phyloP scores from a whole-genome alignment of 306 rosid species.

The Alnus rubra region DNA sequence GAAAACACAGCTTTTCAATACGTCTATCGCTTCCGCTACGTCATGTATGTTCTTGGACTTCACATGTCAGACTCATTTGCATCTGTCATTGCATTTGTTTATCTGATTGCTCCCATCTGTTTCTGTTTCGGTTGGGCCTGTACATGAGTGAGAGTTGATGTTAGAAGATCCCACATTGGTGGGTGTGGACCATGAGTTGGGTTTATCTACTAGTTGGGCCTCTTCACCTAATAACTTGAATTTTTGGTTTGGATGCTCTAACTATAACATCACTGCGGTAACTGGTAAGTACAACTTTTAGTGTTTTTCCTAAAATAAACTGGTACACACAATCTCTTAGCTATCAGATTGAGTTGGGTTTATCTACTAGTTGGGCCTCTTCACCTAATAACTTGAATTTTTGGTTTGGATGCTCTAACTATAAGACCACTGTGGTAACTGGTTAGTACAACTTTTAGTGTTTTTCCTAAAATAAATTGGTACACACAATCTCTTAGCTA shows the following conservation, averaged over 20 bases:
- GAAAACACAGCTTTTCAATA: too few species aligned
- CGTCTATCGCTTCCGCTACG: too few species aligned
- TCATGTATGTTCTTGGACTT: not conserved
- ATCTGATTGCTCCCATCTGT: not conserved
- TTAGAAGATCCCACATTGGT: not conserved
- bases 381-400: not conserved
- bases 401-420: not conserved
- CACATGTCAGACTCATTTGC: not conserved
- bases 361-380: not conserved
- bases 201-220: not conserved
- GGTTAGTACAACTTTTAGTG: not conserved
- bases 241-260: not conserved
- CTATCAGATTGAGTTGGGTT: not conserved
- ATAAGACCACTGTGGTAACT: too few species aligned
- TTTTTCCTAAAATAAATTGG: not conserved
- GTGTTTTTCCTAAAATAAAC: too few species aligned
- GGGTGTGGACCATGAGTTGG: not conserved
- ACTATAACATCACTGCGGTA: too few species aligned
- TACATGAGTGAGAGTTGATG: not conserved
- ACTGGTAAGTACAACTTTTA: not conserved
- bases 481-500: not conserved
- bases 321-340: too few species aligned
- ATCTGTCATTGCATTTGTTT: not conserved
- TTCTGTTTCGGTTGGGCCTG: not conserved
- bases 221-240: not conserved